phyloP scores from a whole-genome alignment of 2,329 filamentous ascomycete genomes.

The Teratosphaeria epicoccoides region DNA sequence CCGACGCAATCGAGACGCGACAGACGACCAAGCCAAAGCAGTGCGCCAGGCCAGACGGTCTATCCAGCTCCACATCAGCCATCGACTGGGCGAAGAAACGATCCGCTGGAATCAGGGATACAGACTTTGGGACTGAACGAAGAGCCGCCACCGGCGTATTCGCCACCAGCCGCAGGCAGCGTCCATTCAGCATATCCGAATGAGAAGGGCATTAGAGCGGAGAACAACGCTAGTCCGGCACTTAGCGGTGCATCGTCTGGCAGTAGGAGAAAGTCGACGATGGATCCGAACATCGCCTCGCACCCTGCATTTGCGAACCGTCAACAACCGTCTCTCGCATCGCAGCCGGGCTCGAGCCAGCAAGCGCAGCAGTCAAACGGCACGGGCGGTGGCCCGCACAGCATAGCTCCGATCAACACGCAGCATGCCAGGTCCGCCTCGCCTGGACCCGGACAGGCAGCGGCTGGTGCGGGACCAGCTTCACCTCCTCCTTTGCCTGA shows the following conservation, averaged over 20 bases:
- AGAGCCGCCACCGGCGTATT: conserved; percentile 91
- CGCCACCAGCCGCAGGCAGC: conserved; percentile 35
- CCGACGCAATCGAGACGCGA: conserved; percentile 9
- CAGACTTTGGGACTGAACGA: conserved; percentile 69
- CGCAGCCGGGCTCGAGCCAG: conserved; percentile 31
- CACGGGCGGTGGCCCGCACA: conserved; percentile 17
- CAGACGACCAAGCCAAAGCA: conserved; percentile 8
- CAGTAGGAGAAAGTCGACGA: conserved; percentile 16
- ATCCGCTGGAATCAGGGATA: conserved; percentile 73
- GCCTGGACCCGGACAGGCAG: conserved; percentile 23
- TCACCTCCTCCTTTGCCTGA: conserved; percentile 91
- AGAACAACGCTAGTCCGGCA: conserved; percentile 22
- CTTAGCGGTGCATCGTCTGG: conserved; percentile 13
- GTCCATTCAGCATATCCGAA: conserved; percentile 54
- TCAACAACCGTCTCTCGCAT: conserved; percentile 29
- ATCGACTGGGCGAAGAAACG: conserved; percentile 26
- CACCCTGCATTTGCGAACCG: conserved; percentile 88
- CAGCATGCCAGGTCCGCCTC: conserved; percentile 24
- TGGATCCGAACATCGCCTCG: conserved; percentile 39
- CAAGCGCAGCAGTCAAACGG: conserved; percentile 15
- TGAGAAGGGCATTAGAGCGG: conserved; percentile 56
- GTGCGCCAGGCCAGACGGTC: conserved; percentile 27
- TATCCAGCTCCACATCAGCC: conserved; percentile 33
- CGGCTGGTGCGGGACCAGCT: conserved; percentile 48
- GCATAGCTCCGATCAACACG: conserved; percentile 33